A percentile compares a stretch with the other conserved stretches of the same genome.
These are phyloP conservation scores for Suillus tomentosus DNA, from an alignment of 768 basidiomycete genomes.

Conservation along the genomic window DNA sequence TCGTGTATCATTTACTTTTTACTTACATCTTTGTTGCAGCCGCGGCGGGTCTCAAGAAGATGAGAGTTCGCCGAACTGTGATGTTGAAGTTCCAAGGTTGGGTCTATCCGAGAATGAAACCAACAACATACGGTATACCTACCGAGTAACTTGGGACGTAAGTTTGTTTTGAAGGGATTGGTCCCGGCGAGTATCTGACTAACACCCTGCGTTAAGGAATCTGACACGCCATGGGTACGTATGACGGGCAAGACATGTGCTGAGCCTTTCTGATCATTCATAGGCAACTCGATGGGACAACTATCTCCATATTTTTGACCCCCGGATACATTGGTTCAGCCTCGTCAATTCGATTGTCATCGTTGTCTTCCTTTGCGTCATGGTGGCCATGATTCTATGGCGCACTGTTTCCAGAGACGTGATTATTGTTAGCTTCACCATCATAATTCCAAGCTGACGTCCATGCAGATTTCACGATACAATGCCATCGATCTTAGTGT, in stretches of 20 bases:
- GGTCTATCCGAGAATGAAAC: conserved; percentile 59
- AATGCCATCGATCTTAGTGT: conserved; percentile 92
- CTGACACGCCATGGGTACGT: conserved; percentile 79
- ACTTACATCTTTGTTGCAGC: conserved; percentile 38
- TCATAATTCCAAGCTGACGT: conserved; percentile 17
- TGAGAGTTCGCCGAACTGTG: conserved; percentile 50
- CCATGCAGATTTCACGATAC: conserved; percentile 81
- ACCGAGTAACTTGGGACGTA: conserved; percentile 85
- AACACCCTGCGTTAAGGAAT: conserved; percentile 52
- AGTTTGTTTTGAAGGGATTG: conserved; percentile 28
- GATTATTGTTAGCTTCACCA: conserved; percentile 24
- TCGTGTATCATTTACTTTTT: not conserved
- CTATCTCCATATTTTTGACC: conserved; percentile 92
- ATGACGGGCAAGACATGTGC: not conserved
- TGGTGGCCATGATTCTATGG: conserved; percentile 91
- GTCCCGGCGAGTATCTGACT: conserved; percentile 2
- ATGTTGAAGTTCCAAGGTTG: conserved; percentile 47
- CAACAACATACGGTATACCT: conserved; percentile 81
- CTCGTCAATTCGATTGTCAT: conserved; percentile 92
- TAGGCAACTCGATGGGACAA: conserved; percentile 97
- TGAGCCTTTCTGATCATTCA: conserved; percentile 16
- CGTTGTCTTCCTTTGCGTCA: conserved; percentile 84
- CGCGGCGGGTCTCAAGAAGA: conserved; percentile 60
- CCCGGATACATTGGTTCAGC: conserved; percentile 95
- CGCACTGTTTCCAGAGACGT: conserved; percentile 90